phyloP scores from a whole-genome alignment of 495 filamentous ascomycete species.

The Daldinia caldariorum region DNA sequence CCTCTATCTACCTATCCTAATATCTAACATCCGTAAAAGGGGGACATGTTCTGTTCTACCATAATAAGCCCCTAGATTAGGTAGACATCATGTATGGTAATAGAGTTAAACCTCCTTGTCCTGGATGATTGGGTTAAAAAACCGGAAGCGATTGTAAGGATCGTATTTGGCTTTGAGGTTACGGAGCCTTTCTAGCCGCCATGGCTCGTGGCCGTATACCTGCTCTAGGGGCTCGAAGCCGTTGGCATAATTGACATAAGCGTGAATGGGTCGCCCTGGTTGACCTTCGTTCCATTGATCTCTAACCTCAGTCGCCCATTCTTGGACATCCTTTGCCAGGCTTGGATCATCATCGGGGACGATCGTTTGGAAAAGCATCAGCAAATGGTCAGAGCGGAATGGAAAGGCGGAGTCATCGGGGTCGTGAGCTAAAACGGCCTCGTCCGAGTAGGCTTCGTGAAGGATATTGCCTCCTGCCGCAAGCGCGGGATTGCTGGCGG shows the following conservation, averaged over 20 bases:
- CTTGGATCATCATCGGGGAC: neutral
- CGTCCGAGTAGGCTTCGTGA: neutral
- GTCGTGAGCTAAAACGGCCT: neutral
- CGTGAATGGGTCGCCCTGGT: neutral
- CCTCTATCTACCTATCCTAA: too few species aligned
- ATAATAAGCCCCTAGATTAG: neutral
- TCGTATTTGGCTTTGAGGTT: neutral
- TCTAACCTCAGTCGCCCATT: neutral
- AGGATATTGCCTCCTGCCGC: neutral
- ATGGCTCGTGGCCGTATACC: neutral
- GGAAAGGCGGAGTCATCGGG: neutral
- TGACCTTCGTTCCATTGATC: neutral
- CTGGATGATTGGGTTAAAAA: neutral
- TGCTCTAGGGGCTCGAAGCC: neutral
- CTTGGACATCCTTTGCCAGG: neutral
- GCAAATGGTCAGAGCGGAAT: neutral
- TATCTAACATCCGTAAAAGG: neutral
- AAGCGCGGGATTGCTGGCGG: neutral
- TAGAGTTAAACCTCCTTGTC: neutral
- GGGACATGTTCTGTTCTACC: neutral
- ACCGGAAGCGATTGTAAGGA: neutral
- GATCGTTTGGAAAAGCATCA: neutral
- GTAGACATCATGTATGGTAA: neutral
- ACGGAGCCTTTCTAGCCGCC: neutral
- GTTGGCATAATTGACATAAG: constrained; percentile 5